Percentiles rank a stretch among this genome's conserved stretches.
Conservation (phyloP, 805 yeast genomes). For the Sugiyamaella chiloensis region DNA sequence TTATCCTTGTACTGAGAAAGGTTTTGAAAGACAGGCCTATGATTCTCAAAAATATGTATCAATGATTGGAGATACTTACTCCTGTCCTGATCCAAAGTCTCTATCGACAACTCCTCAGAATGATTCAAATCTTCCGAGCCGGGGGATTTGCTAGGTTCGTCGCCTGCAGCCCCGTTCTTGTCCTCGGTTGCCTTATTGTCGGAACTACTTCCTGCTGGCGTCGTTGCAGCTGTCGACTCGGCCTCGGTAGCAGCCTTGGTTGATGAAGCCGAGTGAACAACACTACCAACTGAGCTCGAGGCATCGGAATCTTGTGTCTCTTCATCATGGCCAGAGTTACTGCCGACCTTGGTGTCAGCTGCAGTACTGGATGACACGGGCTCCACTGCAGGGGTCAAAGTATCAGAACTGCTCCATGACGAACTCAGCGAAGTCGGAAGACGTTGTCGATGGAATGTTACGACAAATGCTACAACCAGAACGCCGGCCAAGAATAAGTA, state of each 20-base stretch:
- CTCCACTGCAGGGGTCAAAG: not conserved
- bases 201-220: not conserved
- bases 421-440: slow-evolving; percentile 1
- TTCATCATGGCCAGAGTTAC: not conserved
- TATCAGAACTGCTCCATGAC: not conserved
- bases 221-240: not conserved
- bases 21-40: slow-evolving; percentile 29
- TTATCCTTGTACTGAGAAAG: slow-evolving; percentile 46
- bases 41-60: not conserved
- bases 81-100: not conserved
- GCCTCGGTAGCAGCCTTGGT: not conserved
- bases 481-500: slow-evolving; percentile 1
- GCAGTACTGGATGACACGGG: not conserved
- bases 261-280: not conserved
- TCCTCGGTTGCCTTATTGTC: not conserved
- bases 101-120: not conserved
- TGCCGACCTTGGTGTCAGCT: not conserved
- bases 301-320: not conserved
- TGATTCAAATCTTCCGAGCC: not conserved
- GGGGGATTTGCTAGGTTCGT: not conserved
- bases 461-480: not conserved
- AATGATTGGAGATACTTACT: not conserved
- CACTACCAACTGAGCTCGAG: not conserved
- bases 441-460: not conserved
- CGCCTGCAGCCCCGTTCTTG: slow-evolving; percentile 1